Percentiles rank a stretch among this genome's conserved stretches.
Evolutionary conservation across 2,329 filamentous ascomycete genomes (phyloP).

Genomic region (Immersiporthe knoxdaviesiana): DNA sequence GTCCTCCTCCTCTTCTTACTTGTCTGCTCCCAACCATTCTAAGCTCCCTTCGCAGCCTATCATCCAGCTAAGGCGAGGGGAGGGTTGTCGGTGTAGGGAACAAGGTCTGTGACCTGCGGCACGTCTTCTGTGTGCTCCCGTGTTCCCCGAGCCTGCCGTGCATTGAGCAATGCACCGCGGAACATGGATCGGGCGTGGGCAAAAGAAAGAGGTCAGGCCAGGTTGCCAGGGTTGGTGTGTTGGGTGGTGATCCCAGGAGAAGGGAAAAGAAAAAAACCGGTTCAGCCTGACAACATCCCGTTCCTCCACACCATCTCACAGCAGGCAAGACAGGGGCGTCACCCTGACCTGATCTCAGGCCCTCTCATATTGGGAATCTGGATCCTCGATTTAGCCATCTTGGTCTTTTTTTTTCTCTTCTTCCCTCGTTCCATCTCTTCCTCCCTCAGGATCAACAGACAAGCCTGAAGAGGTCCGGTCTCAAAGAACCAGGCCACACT

Average conservation of each 20-base stretch:
- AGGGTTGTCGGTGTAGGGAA: slow-evolving; percentile 28
- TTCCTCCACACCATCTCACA: slow-evolving; percentile 6
- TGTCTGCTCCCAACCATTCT: too few species aligned
- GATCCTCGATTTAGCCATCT: not conserved
- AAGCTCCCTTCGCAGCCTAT: not conserved
- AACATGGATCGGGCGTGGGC: slow-evolving; percentile 18
- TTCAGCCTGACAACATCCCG: slow-evolving; percentile 8
- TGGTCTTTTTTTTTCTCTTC: not conserved
- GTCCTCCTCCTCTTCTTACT: not conserved
- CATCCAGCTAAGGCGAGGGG: not conserved
- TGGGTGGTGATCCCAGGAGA: not conserved
- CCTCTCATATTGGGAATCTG: not conserved
- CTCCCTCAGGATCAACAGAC: too few species aligned
- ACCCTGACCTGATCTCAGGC: not conserved
- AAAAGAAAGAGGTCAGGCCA: not conserved
- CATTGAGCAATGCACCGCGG: slow-evolving; percentile 6
- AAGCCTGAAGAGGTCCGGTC: too few species aligned
- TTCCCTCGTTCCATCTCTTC: not conserved
- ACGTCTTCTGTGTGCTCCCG: slow-evolving; percentile 8
- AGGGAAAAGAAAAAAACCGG: not conserved
- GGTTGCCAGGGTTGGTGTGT: not conserved
- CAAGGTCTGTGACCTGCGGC: slow-evolving; percentile 22
- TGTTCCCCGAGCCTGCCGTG: slow-evolving; percentile 17
- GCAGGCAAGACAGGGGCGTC: slow-evolving; percentile 1
- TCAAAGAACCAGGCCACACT: not conserved